Conservation (phyloP, 768 basidiomycete species). For the Galerina sulciceps region DNA sequence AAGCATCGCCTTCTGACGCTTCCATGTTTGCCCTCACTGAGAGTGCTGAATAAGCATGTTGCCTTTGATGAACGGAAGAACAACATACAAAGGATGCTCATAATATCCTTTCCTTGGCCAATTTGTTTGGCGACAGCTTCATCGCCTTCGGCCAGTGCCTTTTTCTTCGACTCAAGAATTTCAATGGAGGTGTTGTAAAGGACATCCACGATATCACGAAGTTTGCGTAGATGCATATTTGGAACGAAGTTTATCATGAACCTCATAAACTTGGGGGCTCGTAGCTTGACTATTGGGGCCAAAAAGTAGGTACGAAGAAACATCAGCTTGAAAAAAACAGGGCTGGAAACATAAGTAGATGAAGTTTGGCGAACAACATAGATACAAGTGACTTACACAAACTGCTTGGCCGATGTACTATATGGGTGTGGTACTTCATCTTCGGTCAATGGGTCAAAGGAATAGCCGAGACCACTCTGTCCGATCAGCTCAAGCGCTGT, state of each 20-base stretch:
- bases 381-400: conserved; percentile 25
- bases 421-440: conserved; percentile 34
- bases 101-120: conserved; percentile 48
- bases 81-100: conserved; percentile 47
- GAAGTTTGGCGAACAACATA: too few species aligned
- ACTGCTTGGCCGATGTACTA: conserved; percentile 29
- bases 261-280: conserved; percentile 32
- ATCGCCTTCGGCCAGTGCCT: conserved; percentile 35
- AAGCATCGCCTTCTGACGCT: conserved; percentile 31
- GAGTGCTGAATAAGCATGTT: neutral
- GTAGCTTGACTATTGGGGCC: conserved; percentile 24
- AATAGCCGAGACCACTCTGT: conserved; percentile 47
- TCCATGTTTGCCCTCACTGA: conserved; percentile 42
- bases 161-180: conserved; percentile 42
- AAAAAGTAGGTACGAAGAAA: conserved; percentile 14
- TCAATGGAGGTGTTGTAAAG: conserved; percentile 38
- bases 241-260: conserved; percentile 38
- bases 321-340: neutral
- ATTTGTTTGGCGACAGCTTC: conserved; percentile 33
- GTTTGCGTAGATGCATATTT: conserved; percentile 27
- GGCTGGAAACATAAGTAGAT: neutral
- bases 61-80: neutral
- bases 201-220: conserved; percentile 37
- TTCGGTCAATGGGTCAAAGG: conserved; percentile 41
- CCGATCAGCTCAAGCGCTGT: conserved; percentile 53